These are phyloP conservation scores for Chimonanthus praecox DNA, from an alignment of 164 flowering plant species.

Conservation along the genomic window DNA sequence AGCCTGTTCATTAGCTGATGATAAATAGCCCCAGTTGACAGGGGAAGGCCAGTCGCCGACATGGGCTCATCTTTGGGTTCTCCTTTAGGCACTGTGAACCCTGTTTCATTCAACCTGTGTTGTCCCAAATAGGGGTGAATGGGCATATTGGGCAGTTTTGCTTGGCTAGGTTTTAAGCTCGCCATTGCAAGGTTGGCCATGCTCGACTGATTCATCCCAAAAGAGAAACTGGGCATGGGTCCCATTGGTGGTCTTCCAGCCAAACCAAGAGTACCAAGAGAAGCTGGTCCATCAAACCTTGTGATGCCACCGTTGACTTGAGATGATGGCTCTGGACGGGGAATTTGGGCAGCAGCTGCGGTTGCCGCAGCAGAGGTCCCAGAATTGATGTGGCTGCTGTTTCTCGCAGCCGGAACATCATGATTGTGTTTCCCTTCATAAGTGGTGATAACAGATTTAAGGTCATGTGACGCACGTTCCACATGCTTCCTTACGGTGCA, in stretches of 20 bases:
- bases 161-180: conserved; percentile 38
- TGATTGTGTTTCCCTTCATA: conserved; percentile 96
- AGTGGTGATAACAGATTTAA: conserved; percentile 85
- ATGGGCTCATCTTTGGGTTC: conserved; percentile 58
- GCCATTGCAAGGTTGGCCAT: conserved; percentile 51
- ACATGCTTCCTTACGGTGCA: conserved; percentile 89
- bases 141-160: conserved; percentile 34
- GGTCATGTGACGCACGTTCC: conserved; percentile 90
- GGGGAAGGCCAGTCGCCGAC: conserved; percentile 40
- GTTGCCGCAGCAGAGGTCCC: conserved; percentile 21
- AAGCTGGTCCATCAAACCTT: conserved; percentile 37
- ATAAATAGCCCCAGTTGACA: conserved; percentile 38
- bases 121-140: conserved; percentile 29
- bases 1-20: conserved; percentile 63
- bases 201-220: conserved; percentile 50
- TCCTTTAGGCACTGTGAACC: conserved; percentile 55
- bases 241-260: conserved; percentile 48
- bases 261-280: conserved; percentile 33
- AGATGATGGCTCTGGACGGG: conserved; percentile 46
- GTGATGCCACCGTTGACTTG: conserved; percentile 39
- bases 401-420: conserved; percentile 89
- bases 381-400: conserved; percentile 62
- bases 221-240: conserved; percentile 43
- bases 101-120: conserved; percentile 35
- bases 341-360: conserved; percentile 25